Evolutionary conservation across 164 flowering plant species (phyloP).

Genomic region (Hamamelis virginiana): DNA sequence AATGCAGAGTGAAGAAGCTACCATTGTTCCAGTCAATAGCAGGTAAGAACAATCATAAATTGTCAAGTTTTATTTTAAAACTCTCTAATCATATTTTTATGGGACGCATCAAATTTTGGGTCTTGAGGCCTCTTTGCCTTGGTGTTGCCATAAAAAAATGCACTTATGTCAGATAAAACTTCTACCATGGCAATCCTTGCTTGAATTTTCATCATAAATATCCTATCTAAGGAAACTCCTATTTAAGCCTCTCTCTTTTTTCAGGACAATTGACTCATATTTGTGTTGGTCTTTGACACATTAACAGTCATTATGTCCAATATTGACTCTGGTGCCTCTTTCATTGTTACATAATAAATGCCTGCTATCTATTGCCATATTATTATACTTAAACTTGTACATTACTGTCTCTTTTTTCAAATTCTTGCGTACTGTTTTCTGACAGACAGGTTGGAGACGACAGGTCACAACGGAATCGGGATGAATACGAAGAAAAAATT

Average conservation of each 20-base stretch:
- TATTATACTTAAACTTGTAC: not conserved
- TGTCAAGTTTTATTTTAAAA: not conserved
- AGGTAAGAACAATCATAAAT: conserved; percentile 24
- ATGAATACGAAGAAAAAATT: conserved; percentile 15
- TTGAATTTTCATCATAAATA: not conserved
- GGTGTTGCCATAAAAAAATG: not conserved
- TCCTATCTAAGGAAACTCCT: not conserved
- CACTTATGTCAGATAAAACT: not conserved
- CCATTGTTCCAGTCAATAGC: conserved; percentile 11
- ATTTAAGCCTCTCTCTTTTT: not conserved
- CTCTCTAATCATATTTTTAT: not conserved
- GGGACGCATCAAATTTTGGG: not conserved
- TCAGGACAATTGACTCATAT: not conserved
- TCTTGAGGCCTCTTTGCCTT: not conserved
- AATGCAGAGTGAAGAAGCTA: conserved; percentile 33
- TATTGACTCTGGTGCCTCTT: not conserved
- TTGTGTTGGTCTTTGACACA: not conserved
- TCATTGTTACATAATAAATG: too few relatives aligned
- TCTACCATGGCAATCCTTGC: not conserved
- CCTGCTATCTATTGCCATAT: not conserved
- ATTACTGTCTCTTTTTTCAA: conserved; percentile 16
- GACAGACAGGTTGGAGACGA: conserved; percentile 53
- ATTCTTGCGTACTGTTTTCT: conserved; percentile 24
- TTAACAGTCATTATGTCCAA: not conserved
- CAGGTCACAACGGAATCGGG: conserved; percentile 18